Evolutionary conservation across 2,329 filamentous ascomycete genomes (phyloP), one percentile per base, ranked within the genome.

Genomic region (Elsinoe arachidis): DNA sequence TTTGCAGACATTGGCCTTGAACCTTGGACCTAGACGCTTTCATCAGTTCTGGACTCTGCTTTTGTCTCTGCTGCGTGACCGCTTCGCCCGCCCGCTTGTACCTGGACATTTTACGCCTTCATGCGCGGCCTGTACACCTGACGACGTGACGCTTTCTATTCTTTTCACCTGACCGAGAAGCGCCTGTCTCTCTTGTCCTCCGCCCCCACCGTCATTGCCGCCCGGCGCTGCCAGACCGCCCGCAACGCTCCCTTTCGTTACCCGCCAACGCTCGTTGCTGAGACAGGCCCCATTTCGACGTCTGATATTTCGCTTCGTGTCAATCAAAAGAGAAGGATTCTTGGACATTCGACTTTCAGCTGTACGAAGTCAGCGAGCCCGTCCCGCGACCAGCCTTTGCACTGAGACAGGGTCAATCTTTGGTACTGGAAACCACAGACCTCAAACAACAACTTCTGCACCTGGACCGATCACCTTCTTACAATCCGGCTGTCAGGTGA

Each of bases 251-350:
- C 38, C 21, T 56, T 47, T 46, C 35, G 41, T 26, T 30, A 46
- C 43, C 41, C 54, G 54, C 41, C 54, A 56, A 56, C 54, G 54
- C 30, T 56, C 54, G 54, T 56, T 56, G 54, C 54, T 56, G 54
- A 56, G 54, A 56, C 54, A 56, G n/a, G 54, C 26, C 54, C 47
- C 21, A 26, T 17, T 35, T 17, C 34, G 47, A 52, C 47, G 23
- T 52, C 47, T 34, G 47, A 52, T 19, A 46, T 46, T 46, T 46
- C 19, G 41, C 41, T 46, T 23, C 21, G 7, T 30, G 9, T 46
- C 41, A 46, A 46, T 46, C 11, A 23, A 23, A 46, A 46, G 41
- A 46, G 41, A 26, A 30, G 41, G 41, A 11, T 26, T 26, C 26
- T 30, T 46, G 12, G 41, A 46, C 41, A 53, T 35, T 35, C 34